These are phyloP conservation scores for Penicillium capsulatum DNA, from an alignment of 2,329 filamentous ascomycete species.

Conservation along the genomic window DNA sequence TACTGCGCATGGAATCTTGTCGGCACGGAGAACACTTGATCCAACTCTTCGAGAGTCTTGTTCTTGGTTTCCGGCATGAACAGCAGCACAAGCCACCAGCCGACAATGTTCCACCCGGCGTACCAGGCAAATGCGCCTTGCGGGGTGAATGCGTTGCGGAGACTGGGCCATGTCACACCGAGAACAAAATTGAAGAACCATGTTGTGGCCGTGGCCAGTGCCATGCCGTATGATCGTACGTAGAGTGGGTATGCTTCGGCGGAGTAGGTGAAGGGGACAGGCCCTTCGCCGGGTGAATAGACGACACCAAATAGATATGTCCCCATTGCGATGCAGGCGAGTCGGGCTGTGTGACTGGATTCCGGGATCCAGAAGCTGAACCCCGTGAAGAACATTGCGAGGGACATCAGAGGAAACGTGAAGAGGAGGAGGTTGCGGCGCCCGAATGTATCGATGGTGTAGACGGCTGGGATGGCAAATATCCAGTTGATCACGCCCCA, in stretches of 20 bases:
- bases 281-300: slow-evolving; percentile 57
- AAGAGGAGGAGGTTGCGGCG: slow-evolving; percentile 59
- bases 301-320: slow-evolving; percentile 45
- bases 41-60: slow-evolving; percentile 46
- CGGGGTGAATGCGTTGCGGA: slow-evolving; percentile 46
- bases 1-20: slow-evolving; percentile 43
- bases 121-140: slow-evolving; percentile 54
- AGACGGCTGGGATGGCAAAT: slow-evolving; percentile 60
- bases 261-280: slow-evolving; percentile 63
- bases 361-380: slow-evolving; percentile 52
- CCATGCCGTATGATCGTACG: slow-evolving; percentile 60
- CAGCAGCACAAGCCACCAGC: slow-evolving; percentile 45
- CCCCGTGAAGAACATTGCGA: slow-evolving; percentile 51
- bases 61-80: slow-evolving; percentile 43
- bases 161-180: slow-evolving; percentile 50
- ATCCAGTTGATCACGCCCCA: slow-evolving; percentile 62
- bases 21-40: slow-evolving; percentile 53
- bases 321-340: slow-evolving; percentile 42
- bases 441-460: slow-evolving; percentile 66
- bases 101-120: slow-evolving; percentile 41
- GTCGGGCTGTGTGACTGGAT: slow-evolving; percentile 32
- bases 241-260: slow-evolving; percentile 64
- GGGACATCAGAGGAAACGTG: slow-evolving; percentile 62
- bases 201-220: slow-evolving; percentile 58
- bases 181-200: slow-evolving; percentile 57